A percentile compares a stretch with the other conserved stretches of the same genome.
Conservation (phyloP, 345 rosid species). For the Eucalyptus polybractea region DNA sequence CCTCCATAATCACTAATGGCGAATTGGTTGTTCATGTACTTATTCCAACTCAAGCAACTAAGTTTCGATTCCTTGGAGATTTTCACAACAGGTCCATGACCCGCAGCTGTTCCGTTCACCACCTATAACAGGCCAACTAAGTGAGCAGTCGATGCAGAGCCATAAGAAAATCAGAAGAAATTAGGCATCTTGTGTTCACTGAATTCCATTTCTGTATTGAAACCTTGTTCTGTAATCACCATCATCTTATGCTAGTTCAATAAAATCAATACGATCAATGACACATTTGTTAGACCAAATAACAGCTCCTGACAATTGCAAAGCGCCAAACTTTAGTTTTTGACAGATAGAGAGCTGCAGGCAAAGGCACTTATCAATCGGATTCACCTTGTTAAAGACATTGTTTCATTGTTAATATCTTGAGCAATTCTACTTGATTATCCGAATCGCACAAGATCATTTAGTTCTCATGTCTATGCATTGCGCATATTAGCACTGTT, state of each 20-base stretch:
- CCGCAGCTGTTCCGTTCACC: conserved; percentile 37
- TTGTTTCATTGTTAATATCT: background rate
- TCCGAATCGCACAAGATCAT: background rate
- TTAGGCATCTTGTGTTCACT: background rate
- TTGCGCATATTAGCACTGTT: background rate
- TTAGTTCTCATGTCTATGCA: background rate
- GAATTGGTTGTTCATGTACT: conserved; percentile 39
- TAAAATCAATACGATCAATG: background rate
- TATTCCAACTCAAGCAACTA: conserved; percentile 69
- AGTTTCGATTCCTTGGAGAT: conserved; percentile 51
- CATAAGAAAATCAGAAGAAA: background rate
- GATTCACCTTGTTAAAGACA: background rate
- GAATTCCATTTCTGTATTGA: background rate
- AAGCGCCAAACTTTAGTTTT: background rate
- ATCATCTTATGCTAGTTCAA: background rate
- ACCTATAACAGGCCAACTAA: conserved; percentile 14
- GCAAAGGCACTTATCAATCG: background rate
- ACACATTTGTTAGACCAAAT: background rate
- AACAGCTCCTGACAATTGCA: background rate
- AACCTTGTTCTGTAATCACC: background rate
- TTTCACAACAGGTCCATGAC: conserved; percentile 40
- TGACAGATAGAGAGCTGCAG: background rate
- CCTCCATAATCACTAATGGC: conserved; percentile 68
- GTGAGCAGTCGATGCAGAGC: background rate
- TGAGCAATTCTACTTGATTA: background rate